These are phyloP conservation scores for Falciphora oryzae DNA, from an alignment of 2,329 filamentous ascomycete species.

Conservation along the genomic window DNA sequence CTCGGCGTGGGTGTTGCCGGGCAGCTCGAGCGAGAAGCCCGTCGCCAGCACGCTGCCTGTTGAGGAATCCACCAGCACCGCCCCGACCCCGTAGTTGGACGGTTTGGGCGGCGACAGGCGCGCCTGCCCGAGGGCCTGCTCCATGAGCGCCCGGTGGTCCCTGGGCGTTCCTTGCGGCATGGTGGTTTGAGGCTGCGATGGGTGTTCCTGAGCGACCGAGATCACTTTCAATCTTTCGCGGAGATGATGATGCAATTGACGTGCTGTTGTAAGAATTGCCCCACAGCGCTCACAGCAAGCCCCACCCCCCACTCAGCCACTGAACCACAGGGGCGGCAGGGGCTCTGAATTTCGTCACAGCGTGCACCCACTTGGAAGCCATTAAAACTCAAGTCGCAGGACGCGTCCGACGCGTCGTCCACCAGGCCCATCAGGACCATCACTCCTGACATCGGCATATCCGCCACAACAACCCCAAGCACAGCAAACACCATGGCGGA, in stretches of 20 bases:
- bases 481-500: constrained; percentile 32
- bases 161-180: constrained; percentile 24
- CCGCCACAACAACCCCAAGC: constrained; percentile 10
- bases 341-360: constrained; percentile 3
- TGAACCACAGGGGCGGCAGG: neutral
- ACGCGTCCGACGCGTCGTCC: neutral
- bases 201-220: neutral
- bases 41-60: constrained; percentile 62
- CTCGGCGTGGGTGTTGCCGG: constrained; percentile 94
- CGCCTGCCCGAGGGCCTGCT: constrained; percentile 68
- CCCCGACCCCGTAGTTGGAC: constrained; percentile 90
- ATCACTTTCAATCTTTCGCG: no score
- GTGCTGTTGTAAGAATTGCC: no score
- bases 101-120: constrained; percentile 75
- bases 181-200: neutral
- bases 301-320: neutral
- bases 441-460: neutral
- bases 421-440: no score
- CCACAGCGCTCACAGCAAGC: neutral
- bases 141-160: constrained; percentile 52
- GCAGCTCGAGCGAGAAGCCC: constrained; percentile 85
- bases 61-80: constrained; percentile 64
- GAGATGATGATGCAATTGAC: neutral
- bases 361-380: neutral
- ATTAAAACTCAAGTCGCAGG: neutral